Conservation (phyloP, 495 filamentous ascomycete species). For the Tuber magnatum region DNA sequence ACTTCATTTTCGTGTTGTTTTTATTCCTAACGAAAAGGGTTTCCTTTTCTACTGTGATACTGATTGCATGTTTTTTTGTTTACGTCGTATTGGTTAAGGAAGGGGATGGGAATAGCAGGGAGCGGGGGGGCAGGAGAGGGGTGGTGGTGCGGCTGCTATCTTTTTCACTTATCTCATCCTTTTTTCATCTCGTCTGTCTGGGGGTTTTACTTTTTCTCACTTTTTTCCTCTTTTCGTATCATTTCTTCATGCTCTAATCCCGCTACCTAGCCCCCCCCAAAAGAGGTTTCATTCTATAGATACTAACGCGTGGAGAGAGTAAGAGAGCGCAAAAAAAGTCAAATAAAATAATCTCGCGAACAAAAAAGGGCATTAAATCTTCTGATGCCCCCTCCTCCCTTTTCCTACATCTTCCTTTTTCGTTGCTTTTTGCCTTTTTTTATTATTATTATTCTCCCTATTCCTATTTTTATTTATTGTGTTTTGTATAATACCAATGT, state of each 20-base stretch:
- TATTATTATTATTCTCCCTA: conserved; percentile 14
- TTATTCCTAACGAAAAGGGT: background rate
- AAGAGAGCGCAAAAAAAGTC: background rate
- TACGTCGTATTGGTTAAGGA: background rate
- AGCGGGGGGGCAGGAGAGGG: background rate
- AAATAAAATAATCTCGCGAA: background rate
- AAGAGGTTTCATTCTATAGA: background rate
- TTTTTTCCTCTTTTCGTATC: conserved; percentile 9
- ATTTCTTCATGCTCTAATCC: conserved; percentile 3
- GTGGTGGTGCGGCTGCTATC: background rate
- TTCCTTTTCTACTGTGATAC: background rate
- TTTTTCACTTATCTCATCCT: conserved; percentile 14
- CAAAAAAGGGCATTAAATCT: background rate
- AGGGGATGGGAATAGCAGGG: background rate
- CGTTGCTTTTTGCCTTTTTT: conserved; percentile 14
- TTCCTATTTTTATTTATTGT: conserved; percentile 19
- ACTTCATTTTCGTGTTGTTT: background rate
- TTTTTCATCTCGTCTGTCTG: conserved; percentile 12
- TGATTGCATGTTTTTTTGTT: background rate
- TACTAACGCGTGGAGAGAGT: background rate
- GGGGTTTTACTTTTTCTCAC: conserved; percentile 11
- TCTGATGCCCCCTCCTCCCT: background rate
- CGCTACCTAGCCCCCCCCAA: background rate
- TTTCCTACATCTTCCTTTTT: conserved; percentile 15
- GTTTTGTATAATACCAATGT: conserved; percentile 10